Evolutionary conservation across 129 eudicot species (phyloP).

Genomic region (Erigeron canadensis): DNA sequence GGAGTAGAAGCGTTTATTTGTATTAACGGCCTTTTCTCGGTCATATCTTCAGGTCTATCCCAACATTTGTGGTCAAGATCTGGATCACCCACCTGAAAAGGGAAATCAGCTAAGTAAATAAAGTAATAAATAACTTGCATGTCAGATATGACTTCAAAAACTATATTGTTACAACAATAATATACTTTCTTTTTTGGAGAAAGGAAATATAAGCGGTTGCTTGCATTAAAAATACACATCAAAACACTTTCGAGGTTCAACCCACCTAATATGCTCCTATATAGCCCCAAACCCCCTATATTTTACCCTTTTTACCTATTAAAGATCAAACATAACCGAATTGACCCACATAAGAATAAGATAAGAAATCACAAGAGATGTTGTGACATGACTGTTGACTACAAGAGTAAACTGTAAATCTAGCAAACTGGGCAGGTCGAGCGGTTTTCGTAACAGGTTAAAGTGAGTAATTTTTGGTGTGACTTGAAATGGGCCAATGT

Average conservation of each 20-base stretch:
- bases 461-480: background rate
- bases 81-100: constrained; percentile 80
- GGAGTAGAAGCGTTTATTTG: constrained; percentile 74
- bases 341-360: background rate
- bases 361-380: background rate
- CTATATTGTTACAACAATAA: background rate
- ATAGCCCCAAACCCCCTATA: background rate
- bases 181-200: background rate
- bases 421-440: background rate
- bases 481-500: background rate
- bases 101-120: background rate
- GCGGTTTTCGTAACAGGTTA: background rate
- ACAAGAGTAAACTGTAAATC: background rate
- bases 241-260: background rate
- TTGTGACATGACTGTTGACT: background rate
- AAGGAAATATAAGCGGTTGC: background rate
- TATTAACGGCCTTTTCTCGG: constrained; percentile 58
- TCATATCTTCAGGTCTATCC: constrained; percentile 93
- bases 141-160: background rate
- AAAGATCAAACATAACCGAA: background rate
- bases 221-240: background rate
- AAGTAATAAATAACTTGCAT: background rate
- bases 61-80: constrained; percentile 81
- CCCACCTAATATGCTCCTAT: too few species aligned
- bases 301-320: background rate